Conservation (phyloP, 352 stramenopile genomes). For the Pythium guiyangense region DNA sequence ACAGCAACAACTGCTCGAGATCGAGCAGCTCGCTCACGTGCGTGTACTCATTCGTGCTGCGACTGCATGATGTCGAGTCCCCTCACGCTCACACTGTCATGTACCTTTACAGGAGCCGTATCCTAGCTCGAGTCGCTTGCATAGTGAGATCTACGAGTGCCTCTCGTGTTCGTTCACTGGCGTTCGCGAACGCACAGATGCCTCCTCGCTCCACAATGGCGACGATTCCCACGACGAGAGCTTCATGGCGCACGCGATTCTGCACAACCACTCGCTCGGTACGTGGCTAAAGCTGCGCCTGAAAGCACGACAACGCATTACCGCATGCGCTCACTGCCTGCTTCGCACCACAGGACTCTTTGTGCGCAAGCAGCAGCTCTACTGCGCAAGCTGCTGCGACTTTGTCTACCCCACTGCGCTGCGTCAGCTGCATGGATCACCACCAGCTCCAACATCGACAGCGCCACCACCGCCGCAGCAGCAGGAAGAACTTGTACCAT, state of each 20-base stretch:
- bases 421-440: background rate
- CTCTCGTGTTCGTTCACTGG: slow-evolving; percentile 49
- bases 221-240: slow-evolving; percentile 16
- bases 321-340: slow-evolving; percentile 1
- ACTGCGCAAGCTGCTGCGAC: slow-evolving; percentile 50
- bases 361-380: slow-evolving; percentile 41
- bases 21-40: too few species aligned
- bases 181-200: slow-evolving; percentile 24
- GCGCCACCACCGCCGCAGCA: slow-evolving; percentile 10
- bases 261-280: slow-evolving; percentile 60
- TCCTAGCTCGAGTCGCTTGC: background rate
- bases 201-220: slow-evolving; percentile 6
- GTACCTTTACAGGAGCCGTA: background rate
- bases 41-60: too few species aligned
- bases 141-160: slow-evolving; percentile 34
- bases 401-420: slow-evolving; percentile 49
- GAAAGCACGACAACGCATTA: background rate
- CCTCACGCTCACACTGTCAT: too few species aligned
- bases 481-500: slow-evolving; percentile 12
- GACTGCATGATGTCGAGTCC: too few species aligned
- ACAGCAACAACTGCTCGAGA: background rate
- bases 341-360: slow-evolving; percentile 28
- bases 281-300: background rate
- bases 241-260: slow-evolving; percentile 67
- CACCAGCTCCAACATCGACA: background rate